Conservation (phyloP, 345 rosid genomes). For the Sapria himalayana region DNA sequence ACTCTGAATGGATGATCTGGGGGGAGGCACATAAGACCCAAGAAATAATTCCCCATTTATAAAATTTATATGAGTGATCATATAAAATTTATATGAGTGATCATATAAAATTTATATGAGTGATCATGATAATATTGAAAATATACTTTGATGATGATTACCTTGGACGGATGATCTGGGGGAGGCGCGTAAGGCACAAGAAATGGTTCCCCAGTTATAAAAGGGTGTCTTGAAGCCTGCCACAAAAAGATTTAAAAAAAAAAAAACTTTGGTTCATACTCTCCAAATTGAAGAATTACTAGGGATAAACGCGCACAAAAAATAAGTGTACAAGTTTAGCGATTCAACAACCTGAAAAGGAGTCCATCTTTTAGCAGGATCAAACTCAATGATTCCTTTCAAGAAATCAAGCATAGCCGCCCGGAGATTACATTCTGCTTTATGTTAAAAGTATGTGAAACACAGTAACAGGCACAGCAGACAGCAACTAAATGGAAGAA, state of each 20-base stretch:
- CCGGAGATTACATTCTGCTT: conserved; percentile 66
- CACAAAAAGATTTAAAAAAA: conserved; percentile 9
- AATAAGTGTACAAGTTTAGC: conserved; percentile 5
- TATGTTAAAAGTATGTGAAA: conserved; percentile 9
- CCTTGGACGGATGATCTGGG: conserved; percentile 67
- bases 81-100: too few species aligned
- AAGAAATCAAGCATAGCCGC: conserved; percentile 89
- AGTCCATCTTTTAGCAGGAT: conserved; percentile 98
- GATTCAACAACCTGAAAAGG: conserved; percentile 64
- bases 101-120: too few species aligned
- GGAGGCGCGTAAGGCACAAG: conserved; percentile 77
- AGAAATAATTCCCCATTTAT: too few species aligned
- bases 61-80: too few species aligned
- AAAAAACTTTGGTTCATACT: too few species aligned
- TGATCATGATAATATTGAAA: too few species aligned
- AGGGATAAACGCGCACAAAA: conserved; percentile 5
- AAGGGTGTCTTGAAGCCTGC: conserved; percentile 98
- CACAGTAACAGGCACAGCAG: too few species aligned
- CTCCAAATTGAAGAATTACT: neutral
- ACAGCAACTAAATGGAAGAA: conserved; percentile 11
- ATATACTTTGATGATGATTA: conserved; percentile 15
- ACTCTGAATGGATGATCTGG: too few species aligned
- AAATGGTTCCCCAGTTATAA: conserved; percentile 95
- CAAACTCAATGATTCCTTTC: conserved; percentile 94
- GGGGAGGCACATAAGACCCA: too few species aligned